phyloP scores from a whole-genome alignment of 495 filamentous ascomycete genomes.

The Gamarada debralockiae region DNA sequence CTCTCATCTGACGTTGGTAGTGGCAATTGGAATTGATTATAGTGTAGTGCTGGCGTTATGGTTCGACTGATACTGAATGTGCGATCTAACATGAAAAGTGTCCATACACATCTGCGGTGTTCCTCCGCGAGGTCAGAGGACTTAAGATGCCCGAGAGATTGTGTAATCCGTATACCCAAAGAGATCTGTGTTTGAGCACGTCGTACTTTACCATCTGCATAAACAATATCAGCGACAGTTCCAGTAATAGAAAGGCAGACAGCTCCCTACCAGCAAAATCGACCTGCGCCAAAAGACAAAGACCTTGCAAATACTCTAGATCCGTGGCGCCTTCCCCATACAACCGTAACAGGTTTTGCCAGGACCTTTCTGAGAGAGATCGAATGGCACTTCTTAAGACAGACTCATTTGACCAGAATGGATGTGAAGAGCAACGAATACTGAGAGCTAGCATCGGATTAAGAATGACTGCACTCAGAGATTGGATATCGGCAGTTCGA shows the following conservation, averaged over 20 bases:
- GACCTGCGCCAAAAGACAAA: conserved; percentile 10
- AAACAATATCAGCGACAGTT: not conserved
- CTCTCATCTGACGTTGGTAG: conserved; percentile 3
- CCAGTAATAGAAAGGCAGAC: not conserved
- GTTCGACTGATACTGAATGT: conserved; percentile 8
- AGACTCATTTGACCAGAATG: conserved; percentile 4
- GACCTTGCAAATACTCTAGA: conserved; percentile 5
- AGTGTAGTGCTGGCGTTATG: conserved; percentile 4
- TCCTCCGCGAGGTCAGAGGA: not conserved
- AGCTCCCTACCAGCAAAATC: conserved; percentile 5
- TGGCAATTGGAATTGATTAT: conserved; percentile 4
- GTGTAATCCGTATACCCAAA: conserved; percentile 6
- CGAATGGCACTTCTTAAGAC: not conserved
- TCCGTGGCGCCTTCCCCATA: conserved; percentile 3
- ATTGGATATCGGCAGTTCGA: not conserved
- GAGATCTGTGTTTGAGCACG: conserved; percentile 10
- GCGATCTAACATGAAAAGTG: conserved; percentile 11
- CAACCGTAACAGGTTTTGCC: conserved; percentile 1
- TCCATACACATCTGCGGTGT: conserved; percentile 5
- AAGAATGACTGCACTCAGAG: conserved; percentile 1
- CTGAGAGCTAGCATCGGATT: conserved; percentile 9
- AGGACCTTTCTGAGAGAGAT: conserved; percentile 6
- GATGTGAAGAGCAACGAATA: conserved; percentile 8
- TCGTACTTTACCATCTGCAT: conserved; percentile 4
- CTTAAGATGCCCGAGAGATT: conserved; percentile 2